These are phyloP conservation scores for Astrocystis sublimbata DNA, from an alignment of 495 filamentous ascomycete genomes.

Conservation along the genomic window DNA sequence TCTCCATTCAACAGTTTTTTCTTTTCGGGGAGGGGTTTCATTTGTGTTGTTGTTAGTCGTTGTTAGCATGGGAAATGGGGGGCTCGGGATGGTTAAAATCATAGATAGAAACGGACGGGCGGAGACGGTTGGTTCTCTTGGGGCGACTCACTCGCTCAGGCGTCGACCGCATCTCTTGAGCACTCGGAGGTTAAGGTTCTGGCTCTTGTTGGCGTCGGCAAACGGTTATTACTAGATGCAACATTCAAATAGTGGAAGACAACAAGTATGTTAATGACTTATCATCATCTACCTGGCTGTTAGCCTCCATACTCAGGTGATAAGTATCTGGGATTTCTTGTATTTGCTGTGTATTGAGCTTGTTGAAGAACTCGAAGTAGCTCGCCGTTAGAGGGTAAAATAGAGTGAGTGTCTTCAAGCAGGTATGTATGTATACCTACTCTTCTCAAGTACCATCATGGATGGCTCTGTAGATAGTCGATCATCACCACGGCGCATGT, in stretches of 20 bases:
- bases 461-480: not conserved
- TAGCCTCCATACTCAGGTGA: not conserved
- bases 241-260: not conserved
- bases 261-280: not conserved
- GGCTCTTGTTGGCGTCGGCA: conserved; percentile 3
- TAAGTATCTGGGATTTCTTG: not conserved
- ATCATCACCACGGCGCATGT: not conserved
- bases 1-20: conserved; percentile 12
- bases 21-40: too few species aligned
- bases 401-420: not conserved
- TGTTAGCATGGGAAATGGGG: not conserved
- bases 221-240: not conserved
- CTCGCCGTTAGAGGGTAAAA: not conserved
- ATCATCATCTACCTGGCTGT: not conserved
- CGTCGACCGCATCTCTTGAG: conserved; percentile 1
- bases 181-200: not conserved
- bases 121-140: too few species aligned
- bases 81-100: not conserved
- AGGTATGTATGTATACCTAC: not conserved
- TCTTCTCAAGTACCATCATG: not conserved
- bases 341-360: not conserved
- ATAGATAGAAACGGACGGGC: conserved; percentile 2
- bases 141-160: conserved; percentile 4
- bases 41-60: not conserved
- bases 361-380: not conserved